Conservation (phyloP, 345 rosid species). For the Bruguiera sexangula region DNA sequence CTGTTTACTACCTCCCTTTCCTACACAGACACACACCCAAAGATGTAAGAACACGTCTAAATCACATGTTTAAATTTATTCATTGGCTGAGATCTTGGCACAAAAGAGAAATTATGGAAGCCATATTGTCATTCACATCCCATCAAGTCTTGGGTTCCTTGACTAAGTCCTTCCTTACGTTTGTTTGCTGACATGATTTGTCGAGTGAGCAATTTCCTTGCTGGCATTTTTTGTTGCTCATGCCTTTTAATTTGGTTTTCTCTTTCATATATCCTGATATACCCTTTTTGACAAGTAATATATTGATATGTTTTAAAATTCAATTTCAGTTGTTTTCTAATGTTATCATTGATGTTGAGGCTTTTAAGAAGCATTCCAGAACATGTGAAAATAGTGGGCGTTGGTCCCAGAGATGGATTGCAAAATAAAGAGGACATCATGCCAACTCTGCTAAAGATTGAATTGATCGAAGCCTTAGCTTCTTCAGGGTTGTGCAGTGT, state of each 20-base stretch:
- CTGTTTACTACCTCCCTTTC: not conserved
- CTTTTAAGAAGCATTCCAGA: constrained; percentile 45
- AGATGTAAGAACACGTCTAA: no score
- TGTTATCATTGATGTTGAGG: constrained; percentile 15
- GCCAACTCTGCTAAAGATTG: constrained; percentile 53
- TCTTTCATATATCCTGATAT: not conserved
- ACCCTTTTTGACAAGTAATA: not conserved
- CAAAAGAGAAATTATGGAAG: not conserved
- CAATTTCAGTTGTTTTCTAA: not conserved
- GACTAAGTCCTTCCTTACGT: not conserved
- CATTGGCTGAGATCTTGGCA: no score
- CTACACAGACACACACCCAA: not conserved
- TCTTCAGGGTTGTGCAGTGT: constrained; percentile 57
- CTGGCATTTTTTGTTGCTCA: not conserved
- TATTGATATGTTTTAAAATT: not conserved
- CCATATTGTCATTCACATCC: not conserved
- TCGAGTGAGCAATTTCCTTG: not conserved
- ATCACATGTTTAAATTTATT: no score
- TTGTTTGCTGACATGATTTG: no score
- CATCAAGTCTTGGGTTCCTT: not conserved
- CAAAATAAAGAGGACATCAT: constrained; percentile 61
- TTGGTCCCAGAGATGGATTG: constrained; percentile 71
- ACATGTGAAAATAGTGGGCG: constrained; percentile 72
- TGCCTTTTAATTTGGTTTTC: not conserved
- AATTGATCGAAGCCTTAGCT: constrained; percentile 55